A percentile compares a stretch with the other conserved stretches of the same genome.
These are phyloP conservation scores for Fusarium agapanthi DNA, from an alignment of 2,329 filamentous ascomycete genomes.

Conservation along the genomic window DNA sequence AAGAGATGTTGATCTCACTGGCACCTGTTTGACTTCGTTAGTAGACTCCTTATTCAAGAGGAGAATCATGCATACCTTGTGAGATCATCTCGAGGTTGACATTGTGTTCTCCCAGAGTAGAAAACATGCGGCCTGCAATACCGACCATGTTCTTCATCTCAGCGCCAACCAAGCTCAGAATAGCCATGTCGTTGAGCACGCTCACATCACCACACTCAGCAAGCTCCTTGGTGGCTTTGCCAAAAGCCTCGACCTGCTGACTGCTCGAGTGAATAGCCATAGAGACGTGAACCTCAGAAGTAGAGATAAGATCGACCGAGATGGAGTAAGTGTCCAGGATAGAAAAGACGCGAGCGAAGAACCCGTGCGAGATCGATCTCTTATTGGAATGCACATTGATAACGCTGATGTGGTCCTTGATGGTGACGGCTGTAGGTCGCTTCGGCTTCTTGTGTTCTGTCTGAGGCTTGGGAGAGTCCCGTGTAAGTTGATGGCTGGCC, in stretches of 20 bases:
- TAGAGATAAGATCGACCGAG: slow-evolving; percentile 95
- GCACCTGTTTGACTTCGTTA: slow-evolving; percentile 68
- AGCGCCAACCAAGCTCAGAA: slow-evolving; percentile 90
- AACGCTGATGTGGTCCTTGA: slow-evolving; percentile 96
- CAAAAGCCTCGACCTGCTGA: slow-evolving; percentile 67
- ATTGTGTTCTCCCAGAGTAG: slow-evolving; percentile 88
- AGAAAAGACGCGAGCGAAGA: slow-evolving; percentile 92
- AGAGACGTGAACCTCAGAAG: slow-evolving; percentile 95
- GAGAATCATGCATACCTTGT: slow-evolving; percentile 71
- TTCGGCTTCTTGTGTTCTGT: slow-evolving; percentile 65
- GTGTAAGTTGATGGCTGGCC: slow-evolving; percentile 66
- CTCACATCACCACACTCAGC: slow-evolving; percentile 88
- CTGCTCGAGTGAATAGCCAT: slow-evolving; percentile 92
- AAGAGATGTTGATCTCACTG: slow-evolving; percentile 99
- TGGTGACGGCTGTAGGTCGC: slow-evolving; percentile 88
- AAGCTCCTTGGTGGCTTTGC: slow-evolving; percentile 76
- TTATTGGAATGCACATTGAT: slow-evolving; percentile 99
- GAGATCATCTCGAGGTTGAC: slow-evolving; percentile 99
- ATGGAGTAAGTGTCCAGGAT: slow-evolving; percentile 88
- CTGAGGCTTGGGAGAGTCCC: slow-evolving; percentile 54
- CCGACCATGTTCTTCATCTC: slow-evolving; percentile 99
- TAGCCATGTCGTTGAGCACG: slow-evolving; percentile 91
- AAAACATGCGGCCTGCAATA: slow-evolving; percentile 94
- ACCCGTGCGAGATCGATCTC: slow-evolving; percentile 93
- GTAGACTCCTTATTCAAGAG: background rate